These are phyloP conservation scores for Simplicillium aogashimaense DNA, from an alignment of 2,329 filamentous ascomycete genomes.

Conservation along the genomic window DNA sequence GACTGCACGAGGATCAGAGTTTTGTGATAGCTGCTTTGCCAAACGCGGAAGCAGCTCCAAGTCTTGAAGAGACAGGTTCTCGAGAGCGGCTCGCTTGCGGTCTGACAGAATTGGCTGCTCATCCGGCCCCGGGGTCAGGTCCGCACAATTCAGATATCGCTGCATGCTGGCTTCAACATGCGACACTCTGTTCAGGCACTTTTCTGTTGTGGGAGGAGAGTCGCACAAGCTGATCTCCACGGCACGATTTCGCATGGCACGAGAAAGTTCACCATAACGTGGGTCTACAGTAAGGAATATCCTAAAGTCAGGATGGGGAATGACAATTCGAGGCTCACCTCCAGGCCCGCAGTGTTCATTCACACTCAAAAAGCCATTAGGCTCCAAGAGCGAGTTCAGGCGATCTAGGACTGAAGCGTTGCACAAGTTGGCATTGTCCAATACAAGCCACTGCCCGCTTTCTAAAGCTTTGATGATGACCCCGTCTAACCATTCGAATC, in stretches of 20 bases:
- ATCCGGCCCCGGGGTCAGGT: constrained; percentile 16
- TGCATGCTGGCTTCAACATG: constrained; percentile 39
- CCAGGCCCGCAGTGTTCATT: constrained; percentile 85
- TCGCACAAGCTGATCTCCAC: constrained; percentile 73
- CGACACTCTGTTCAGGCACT: constrained; percentile 28
- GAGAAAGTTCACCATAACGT: constrained; percentile 82
- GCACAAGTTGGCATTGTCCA: constrained; percentile 96
- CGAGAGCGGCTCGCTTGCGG: constrained; percentile 26
- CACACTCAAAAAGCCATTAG: constrained; percentile 76
- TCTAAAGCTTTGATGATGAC: constrained; percentile 81
- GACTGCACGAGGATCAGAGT: constrained; percentile 4
- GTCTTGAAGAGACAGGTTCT: constrained; percentile 38
- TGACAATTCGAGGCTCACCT: constrained; percentile 70
- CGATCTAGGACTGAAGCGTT: constrained; percentile 90
- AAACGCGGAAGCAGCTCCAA: constrained; percentile 26
- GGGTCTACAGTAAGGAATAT: constrained; percentile 93
- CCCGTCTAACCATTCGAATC: constrained; percentile 95
- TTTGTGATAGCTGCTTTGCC: constrained; percentile 12
- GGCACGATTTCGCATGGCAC: constrained; percentile 93
- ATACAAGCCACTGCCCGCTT: constrained; percentile 80
- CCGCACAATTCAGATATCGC: constrained; percentile 31
- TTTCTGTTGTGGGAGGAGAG: constrained; percentile 20
- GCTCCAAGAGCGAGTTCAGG: constrained; percentile 88
- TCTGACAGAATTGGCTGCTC: constrained; percentile 13
- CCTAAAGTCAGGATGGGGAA: constrained; percentile 76